Conservation (phyloP, 805 yeast genomes). For the Ogataea methylovora region DNA sequence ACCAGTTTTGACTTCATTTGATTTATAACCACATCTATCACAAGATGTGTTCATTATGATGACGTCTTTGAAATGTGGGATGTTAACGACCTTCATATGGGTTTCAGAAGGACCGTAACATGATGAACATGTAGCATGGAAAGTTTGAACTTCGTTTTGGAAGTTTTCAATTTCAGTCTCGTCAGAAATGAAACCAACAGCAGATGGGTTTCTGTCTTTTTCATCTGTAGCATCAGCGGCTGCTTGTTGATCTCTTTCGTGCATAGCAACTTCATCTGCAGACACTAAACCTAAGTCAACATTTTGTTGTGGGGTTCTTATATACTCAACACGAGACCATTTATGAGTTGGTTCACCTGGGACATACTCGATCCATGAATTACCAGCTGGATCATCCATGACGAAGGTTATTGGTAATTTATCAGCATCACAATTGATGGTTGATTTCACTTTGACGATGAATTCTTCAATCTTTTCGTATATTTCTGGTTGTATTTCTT, state of each 20-base stretch:
- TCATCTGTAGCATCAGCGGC: constrained; percentile 13
- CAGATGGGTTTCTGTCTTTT: constrained; percentile 28
- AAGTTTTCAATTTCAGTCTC: constrained; percentile 78
- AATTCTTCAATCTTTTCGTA: constrained; percentile 70
- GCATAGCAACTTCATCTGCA: constrained; percentile 52
- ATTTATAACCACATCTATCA: constrained; percentile 88
- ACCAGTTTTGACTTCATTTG: constrained; percentile 97
- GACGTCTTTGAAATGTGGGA: constrained; percentile 97
- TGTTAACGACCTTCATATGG: constrained; percentile 93
- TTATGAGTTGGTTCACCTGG: constrained; percentile 87
- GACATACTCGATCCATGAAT: constrained; percentile 87
- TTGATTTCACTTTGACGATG: constrained; percentile 49
- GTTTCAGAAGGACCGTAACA: constrained; percentile 81
- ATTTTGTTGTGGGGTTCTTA: constrained; percentile 83
- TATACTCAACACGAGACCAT: constrained; percentile 80
- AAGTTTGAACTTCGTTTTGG: constrained; percentile 86
- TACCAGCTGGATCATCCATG: constrained; percentile 93
- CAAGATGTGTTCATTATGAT: constrained; percentile 94
- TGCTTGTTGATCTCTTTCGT: constrained; percentile 34
- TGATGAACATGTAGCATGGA: constrained; percentile 86
- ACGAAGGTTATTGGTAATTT: constrained; percentile 70
- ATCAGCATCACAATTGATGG: constrained; percentile 58
- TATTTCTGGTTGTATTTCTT: constrained; percentile 64
- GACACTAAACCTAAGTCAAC: constrained; percentile 76
- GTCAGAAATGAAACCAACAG: constrained; percentile 59